These are phyloP conservation scores for Aspergillus ibericus DNA, from an alignment of 2,329 filamentous ascomycete genomes.

Conservation along the genomic window DNA sequence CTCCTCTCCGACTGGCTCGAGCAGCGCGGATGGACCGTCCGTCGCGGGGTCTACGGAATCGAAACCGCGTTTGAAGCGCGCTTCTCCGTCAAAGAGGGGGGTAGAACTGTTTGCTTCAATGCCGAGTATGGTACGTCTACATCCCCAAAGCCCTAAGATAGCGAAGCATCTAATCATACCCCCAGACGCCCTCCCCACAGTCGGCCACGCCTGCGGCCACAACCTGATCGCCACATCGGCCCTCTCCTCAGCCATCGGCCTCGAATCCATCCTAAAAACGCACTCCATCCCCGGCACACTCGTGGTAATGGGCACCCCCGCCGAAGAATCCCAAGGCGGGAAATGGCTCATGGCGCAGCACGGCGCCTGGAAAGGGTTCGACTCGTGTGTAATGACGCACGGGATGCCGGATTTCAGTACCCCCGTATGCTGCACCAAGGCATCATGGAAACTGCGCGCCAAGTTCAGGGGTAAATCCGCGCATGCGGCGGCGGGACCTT, in stretches of 20 bases:
- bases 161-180: not conserved
- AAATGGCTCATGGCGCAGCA: constrained; percentile 2
- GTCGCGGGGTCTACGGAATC: not conserved
- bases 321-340: not conserved
- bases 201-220: not conserved
- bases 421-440: not conserved
- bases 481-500: not conserved
- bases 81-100: not conserved
- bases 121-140: not conserved
- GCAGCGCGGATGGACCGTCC: not conserved
- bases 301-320: not conserved
- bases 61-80: not conserved
- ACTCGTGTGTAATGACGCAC: constrained; percentile 1
- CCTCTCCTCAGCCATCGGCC: not conserved
- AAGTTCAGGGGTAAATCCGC: not conserved
- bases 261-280: not conserved
- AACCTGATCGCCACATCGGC: not conserved
- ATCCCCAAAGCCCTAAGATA: not conserved
- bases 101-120: not conserved
- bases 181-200: not conserved
- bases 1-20: constrained; percentile 1
- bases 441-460: not conserved
- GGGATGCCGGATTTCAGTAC: not conserved
- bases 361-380: not conserved
- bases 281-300: not conserved